Base-by-base conservation (phyloP, 371 early-diverging fungal species). In the Mortierella sp. region DNA sequence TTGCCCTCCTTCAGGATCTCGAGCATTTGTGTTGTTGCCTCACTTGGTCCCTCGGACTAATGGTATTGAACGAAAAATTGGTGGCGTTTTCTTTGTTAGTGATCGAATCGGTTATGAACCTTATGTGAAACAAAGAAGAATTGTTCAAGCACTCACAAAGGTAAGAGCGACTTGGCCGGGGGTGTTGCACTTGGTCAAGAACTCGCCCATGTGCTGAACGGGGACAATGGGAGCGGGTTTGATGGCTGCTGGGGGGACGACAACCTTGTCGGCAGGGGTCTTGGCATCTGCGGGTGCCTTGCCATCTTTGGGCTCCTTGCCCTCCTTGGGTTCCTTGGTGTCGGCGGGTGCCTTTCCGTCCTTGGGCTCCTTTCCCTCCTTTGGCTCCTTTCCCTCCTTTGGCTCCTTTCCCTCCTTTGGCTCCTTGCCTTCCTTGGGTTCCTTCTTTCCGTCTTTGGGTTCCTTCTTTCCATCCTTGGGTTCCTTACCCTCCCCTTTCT, bases 41-140 rank as follows among this genome's bases (percentile, higher is more conserved):
- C 92, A 78, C 91, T 93, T n/a, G 92, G 93, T 38, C 93, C 92
- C 72, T 93, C 93, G 48, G 90, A 91, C 92, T 92, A 78, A 58
- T 10, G 1, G 3, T 11, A 10, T 38, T 13, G 28, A 26, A 19
- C 19, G 34, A 13, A 63, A n/a, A 55, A 55, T 68, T 68, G 42
- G 10, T 24, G 44, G 68, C 68, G 42, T 42, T 2, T 14, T 38
- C 10, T 38, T 2, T 34, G 68, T 24, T 24, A 68, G 42, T 38
- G 21, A 9, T 24, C 28, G 31, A 16, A 28, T 1, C n/a, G n/a
- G 5, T 28, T 28, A 58, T 3, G 28, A 28, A 31, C 10, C 55
- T 71, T n/a, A 65, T 34, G 16, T 44, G 63, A 24, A 42, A 57
- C 5, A 24, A 47, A 14, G n/a, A 70, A 19, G 38, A 78, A 70